A percentile compares a stretch with the other conserved stretches of the same genome.
Evolutionary conservation across 2,329 filamentous ascomycete species (phyloP).

Genomic region (Ampelomyces quisqualis): DNA sequence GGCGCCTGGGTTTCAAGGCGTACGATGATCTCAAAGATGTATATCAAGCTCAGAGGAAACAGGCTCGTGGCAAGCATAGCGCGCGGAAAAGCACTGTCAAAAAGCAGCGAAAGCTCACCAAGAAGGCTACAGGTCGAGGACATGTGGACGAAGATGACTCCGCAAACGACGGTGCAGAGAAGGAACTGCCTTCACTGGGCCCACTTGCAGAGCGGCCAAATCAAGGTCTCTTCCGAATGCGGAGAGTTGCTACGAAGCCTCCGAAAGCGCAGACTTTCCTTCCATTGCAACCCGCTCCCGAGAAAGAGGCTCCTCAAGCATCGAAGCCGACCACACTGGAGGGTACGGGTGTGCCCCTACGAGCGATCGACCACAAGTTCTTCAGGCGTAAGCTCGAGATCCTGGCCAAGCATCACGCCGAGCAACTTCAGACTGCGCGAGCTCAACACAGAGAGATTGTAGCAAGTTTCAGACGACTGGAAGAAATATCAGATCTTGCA

Average conservation of each 20-base stretch:
- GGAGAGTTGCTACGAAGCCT: conserved; percentile 16
- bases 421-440: conserved; percentile 48
- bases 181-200: conserved; percentile 19
- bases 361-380: conserved; percentile 30
- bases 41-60: conserved; percentile 27
- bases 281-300: conserved; percentile 22
- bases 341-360: conserved; percentile 32
- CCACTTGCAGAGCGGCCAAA: conserved; percentile 26
- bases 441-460: conserved; percentile 43
- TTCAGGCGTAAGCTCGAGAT: conserved; percentile 34
- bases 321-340: conserved; percentile 22
- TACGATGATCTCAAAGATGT: conserved; percentile 31
- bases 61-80: conserved; percentile 32
- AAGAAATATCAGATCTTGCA: conserved; percentile 45
- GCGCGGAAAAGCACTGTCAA: conserved; percentile 29
- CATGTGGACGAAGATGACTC: conserved; percentile 23
- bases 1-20: conserved; percentile 46
- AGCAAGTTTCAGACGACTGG: conserved; percentile 49
- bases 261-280: conserved; percentile 31
- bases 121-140: conserved; percentile 22
- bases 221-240: conserved; percentile 34
- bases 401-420: conserved; percentile 26
- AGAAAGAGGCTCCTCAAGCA: conserved; percentile 6
- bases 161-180: conserved; percentile 11
- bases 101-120: conserved; percentile 30